phyloP scores from a whole-genome alignment of 768 basidiomycete genomes.

The Kondoa subrosea region DNA sequence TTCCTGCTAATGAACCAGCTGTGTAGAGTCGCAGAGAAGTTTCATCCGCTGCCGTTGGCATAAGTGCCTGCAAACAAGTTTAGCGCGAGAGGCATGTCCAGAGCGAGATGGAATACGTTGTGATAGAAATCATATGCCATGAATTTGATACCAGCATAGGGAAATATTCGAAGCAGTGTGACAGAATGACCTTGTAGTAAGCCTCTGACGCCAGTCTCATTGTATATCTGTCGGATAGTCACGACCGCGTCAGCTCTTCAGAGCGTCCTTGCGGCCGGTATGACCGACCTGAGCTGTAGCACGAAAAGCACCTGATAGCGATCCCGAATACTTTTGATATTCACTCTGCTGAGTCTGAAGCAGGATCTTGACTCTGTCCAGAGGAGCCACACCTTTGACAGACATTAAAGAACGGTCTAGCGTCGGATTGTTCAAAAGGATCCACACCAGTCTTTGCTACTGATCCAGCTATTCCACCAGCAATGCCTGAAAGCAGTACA shows the following conservation, averaged over 20 bases:
- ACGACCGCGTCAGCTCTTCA: background rate
- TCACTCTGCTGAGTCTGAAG: conserved; percentile 95
- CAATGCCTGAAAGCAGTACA: conserved; percentile 65
- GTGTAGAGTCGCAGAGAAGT: conserved; percentile 63
- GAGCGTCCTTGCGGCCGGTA: background rate
- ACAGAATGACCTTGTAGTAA: conserved; percentile 92
- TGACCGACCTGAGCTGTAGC: conserved; percentile 39
- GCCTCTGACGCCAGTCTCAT: conserved; percentile 48
- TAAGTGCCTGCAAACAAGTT: conserved; percentile 44
- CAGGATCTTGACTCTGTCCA: conserved; percentile 95
- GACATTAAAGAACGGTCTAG: too few relatives aligned
- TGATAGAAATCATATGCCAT: conserved; percentile 87
- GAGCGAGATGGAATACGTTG: conserved; percentile 38
- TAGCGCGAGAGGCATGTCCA: background rate
- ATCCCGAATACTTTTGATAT: conserved; percentile 81
- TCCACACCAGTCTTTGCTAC: conserved; percentile 28
- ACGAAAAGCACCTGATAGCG: conserved; percentile 65
- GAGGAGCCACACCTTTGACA: too few relatives aligned
- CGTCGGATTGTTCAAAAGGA: too few relatives aligned
- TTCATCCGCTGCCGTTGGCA: conserved; percentile 63
- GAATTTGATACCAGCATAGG: conserved; percentile 92
- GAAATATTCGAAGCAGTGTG: conserved; percentile 82
- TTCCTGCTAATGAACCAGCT: conserved; percentile 76
- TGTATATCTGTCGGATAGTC: conserved; percentile 40
- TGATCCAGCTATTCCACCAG: conserved; percentile 61